Base-by-base conservation (phyloP, 2,329 filamentous ascomycete genomes). In the Epichloe gansuensis region DNA sequence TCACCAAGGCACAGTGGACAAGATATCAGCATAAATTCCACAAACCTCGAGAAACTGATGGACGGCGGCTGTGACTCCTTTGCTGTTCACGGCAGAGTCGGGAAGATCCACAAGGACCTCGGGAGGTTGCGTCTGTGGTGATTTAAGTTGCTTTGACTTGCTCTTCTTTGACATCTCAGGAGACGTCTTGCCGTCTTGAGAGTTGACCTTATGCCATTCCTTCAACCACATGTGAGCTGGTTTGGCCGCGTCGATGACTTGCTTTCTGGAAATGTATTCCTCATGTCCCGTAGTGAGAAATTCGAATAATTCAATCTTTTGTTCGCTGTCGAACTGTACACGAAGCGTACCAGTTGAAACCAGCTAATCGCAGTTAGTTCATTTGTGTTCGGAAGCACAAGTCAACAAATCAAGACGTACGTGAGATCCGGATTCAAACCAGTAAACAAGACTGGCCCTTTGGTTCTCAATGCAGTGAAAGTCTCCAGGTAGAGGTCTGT, bases 221-320 rank as follows among this genome's bases (percentile, higher is more conserved):
- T 84, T 84, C 58, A 77, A 71, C 81, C 81, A 84, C 55, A 75
- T 73, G 57, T 84, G 81, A 27, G 76, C 70, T 2, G 81, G 81
- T 59, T 77, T 76, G 13, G 80, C 80, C 6, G 78, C 77, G 44
- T 82, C 72, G 40, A 84, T 76, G 8, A 82, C 77, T 57, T 75
- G 74, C 55, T 74, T 79, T 51, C 88, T 81, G 23, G 89, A 84
- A 45, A 97, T 73, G 61, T 85, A 95, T 68, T 97, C 90, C 58
- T 90, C 87, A 61, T 94, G 85, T 48, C 75, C 77, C 38, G 74
- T 78, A 1, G 87, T 88, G 46, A 82, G 75, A 58, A 97, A 90
- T 60, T 95, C 88, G 47, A 97, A 77, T 54, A 89, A 74, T 55
- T 95, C 88, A 54, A 98, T 84, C 65, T 85, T 89, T 55, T 89